Percentiles rank a stretch among this genome's conserved stretches.
Conservation (phyloP, 148 eudicot species). For the Beta vulgaris region DNA sequence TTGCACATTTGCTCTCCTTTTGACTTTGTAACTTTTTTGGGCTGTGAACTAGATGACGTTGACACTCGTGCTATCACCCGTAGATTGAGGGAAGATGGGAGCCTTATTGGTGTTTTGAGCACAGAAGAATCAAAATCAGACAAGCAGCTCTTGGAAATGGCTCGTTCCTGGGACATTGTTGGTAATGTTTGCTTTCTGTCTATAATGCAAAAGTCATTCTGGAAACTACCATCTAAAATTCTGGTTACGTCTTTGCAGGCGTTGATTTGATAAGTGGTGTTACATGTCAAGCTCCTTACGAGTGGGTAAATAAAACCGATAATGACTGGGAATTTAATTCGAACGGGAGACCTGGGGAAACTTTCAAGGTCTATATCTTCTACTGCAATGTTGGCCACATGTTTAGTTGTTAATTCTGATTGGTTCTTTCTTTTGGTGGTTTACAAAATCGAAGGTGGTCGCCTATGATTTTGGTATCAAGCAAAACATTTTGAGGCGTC, state of each 20-base stretch:
- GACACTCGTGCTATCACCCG: slow-evolving; percentile 97
- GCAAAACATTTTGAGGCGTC: slow-evolving; percentile 80
- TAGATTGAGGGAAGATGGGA: slow-evolving; percentile 92
- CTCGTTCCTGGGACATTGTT: slow-evolving; percentile 88
- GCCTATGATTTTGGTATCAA: slow-evolving; percentile 97
- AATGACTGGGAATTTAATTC: slow-evolving; percentile 73
- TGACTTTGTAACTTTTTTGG: slow-evolving; percentile 12
- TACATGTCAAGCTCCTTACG: slow-evolving; percentile 74
- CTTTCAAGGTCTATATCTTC: slow-evolving; percentile 56
- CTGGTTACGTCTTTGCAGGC: slow-evolving; percentile 42
- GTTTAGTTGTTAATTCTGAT: neutral
- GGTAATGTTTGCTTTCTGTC: slow-evolving; percentile 40
- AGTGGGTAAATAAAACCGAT: slow-evolving; percentile 74
- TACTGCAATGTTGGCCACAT: neutral
- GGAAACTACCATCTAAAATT: neutral
- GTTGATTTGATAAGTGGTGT: slow-evolving; percentile 90
- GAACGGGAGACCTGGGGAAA: slow-evolving; percentile 38
- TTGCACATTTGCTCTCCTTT: neutral
- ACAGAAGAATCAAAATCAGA: slow-evolving; percentile 81
- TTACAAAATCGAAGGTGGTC: slow-evolving; percentile 52
- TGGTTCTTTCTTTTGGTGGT: neutral
- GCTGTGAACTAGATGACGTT: slow-evolving; percentile 69
- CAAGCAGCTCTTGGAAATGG: slow-evolving; percentile 74
- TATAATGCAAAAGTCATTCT: neutral
- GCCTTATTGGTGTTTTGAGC: slow-evolving; percentile 93